Evolutionary conservation across 768 basidiomycete genomes (phyloP).

Genomic region (Lactarius psammicola): DNA sequence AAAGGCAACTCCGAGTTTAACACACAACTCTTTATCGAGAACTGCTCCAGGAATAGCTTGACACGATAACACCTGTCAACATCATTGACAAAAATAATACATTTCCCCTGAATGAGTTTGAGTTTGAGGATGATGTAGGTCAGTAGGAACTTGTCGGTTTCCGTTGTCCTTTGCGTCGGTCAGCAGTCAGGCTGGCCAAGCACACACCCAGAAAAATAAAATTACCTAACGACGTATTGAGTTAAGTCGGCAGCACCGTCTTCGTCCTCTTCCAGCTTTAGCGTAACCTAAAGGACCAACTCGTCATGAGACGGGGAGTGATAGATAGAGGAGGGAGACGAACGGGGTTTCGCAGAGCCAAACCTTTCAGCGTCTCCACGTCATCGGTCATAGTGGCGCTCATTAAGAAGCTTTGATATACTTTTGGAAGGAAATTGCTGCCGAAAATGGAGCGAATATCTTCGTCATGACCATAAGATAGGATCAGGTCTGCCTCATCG

Average conservation of each 20-base stretch:
- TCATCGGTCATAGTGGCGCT: conserved; percentile 97
- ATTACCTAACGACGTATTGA: conserved; percentile 81
- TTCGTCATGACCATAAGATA: conserved; percentile 95
- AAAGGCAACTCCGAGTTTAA: conserved; percentile 94
- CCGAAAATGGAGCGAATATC: conserved; percentile 73
- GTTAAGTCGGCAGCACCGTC: conserved; percentile 78
- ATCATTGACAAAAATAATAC: conserved; percentile 94
- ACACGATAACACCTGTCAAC: conserved; percentile 93
- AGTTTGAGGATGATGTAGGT: conserved; percentile 96
- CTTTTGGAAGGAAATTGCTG: conserved; percentile 71
- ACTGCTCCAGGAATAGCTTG: conserved; percentile 98
- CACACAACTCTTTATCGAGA: conserved; percentile 93
- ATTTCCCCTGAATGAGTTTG: conserved; percentile 93
- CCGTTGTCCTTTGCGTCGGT: conserved; percentile 40
- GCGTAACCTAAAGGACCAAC: conserved; percentile 56
- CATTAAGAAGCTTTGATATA: conserved; percentile 93
- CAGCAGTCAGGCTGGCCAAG: not conserved
- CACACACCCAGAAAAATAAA: not conserved
- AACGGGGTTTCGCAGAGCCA: conserved; percentile 85
- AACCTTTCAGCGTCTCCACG: conserved; percentile 85
- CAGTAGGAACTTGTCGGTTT: conserved; percentile 96
- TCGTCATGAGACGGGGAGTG: not conserved
- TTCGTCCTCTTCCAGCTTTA: conserved; percentile 85
- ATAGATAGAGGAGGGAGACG: conserved; percentile 33
- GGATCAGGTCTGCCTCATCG: conserved; percentile 95